phyloP scores from a whole-genome alignment of 768 basidiomycete genomes.

The Mycena venus region DNA sequence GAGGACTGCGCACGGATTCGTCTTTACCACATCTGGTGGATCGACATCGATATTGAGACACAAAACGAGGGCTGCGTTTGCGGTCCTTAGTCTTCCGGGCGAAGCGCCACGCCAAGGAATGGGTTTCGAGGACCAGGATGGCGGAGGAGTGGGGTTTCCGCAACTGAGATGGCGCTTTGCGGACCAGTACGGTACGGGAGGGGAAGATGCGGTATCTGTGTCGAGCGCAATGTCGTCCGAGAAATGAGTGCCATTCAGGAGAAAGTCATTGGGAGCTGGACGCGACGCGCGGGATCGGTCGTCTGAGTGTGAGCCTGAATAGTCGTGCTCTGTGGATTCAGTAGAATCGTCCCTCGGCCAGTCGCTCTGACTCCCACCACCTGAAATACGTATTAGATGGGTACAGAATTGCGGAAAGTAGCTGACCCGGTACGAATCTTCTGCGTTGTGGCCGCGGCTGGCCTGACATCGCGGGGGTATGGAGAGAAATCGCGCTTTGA shows the following conservation, averaged over 20 bases:
- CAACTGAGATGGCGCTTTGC: conserved; percentile 92
- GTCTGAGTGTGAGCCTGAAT: conserved; percentile 25
- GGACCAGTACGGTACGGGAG: conserved; percentile 86
- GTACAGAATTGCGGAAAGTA: neutral
- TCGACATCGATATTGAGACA: conserved; percentile 98
- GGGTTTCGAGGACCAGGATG: conserved; percentile 73
- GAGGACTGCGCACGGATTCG: conserved; percentile 92
- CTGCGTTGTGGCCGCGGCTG: conserved; percentile 20
- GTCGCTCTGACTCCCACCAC: neutral
- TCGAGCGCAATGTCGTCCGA: conserved; percentile 31
- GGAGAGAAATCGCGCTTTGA: neutral
- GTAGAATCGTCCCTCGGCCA: conserved; percentile 23
- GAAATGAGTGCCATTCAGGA: conserved; percentile 32
- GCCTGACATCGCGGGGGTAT: neutral
- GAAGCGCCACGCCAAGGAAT: conserved; percentile 85
- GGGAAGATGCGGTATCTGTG: conserved; percentile 52
- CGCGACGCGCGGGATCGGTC: conserved; percentile 16
- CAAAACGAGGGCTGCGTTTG: conserved; percentile 88
- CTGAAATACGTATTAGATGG: neutral
- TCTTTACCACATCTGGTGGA: conserved; percentile 98
- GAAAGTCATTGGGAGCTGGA: conserved; percentile 21
- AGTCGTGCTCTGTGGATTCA: conserved; percentile 17
- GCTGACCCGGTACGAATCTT: conserved; percentile 22
- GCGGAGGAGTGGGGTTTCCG: conserved; percentile 84
- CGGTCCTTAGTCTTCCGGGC: conserved; percentile 91